Evolutionary conservation across 495 filamentous ascomycete genomes (phyloP), one percentile per base, ranked within the genome.

Genomic region (Penicillium steckii): DNA sequence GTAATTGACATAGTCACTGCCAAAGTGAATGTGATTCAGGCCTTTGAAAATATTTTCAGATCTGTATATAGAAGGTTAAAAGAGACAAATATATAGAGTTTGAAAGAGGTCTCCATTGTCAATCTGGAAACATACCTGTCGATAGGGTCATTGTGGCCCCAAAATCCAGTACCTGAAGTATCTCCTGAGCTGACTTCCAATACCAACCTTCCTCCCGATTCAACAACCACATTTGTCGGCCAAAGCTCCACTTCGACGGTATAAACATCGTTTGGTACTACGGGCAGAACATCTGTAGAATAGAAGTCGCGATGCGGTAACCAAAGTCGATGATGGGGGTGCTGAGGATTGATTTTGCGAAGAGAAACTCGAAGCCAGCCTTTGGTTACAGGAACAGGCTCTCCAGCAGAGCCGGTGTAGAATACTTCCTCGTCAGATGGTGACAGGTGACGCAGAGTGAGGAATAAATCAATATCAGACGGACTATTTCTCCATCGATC

Each of bases 391-490:
- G 70, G 68, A 3, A 77, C 70, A 0, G 75, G 68, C 37, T 80
- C 77, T 3, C 77, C 77, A 8, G 72, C 66, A 6, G 75, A 74
- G 24, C 60, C 60, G 7, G 85, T 89, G 64, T 87, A 89, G 53
- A 74, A 80, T 2, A 88, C 70, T 47, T 88, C 84, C 30, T 79
- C 74, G 1, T 80, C 82, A 5, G 64, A 52, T 0, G 79, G 57
- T 7, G 71, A 70, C 33, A 86, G 71, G 57, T 89, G 72, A 2
- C 85, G 76, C 6, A 87, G 67, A 0, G 83, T 85, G 18, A 86
- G 44, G 61, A 87, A 88, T 25, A 88, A 60, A 59, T 88, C 85
- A 17, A 89, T 81, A 43, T 89, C 85, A 2, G 49, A 64, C 10
- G 68, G 72, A 3, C 48, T 58, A 15, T 55, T 52, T 15, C 48